Conservation (phyloP, 2,329 filamentous ascomycete species). For the Stachybotrys echinatus region DNA sequence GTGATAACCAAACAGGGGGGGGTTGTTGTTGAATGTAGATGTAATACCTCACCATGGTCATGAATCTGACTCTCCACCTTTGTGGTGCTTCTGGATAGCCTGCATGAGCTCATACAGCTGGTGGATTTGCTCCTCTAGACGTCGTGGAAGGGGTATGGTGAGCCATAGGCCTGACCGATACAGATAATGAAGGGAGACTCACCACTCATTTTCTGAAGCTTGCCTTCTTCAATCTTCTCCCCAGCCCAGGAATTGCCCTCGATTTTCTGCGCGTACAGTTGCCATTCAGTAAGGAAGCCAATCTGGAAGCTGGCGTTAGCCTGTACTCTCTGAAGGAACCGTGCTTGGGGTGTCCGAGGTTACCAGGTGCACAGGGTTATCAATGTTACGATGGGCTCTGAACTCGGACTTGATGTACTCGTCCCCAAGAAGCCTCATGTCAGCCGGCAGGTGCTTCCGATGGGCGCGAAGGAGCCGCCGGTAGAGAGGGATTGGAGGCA, state of each 20-base stretch:
- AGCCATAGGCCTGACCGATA: background rate
- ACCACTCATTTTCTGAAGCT: constrained; percentile 95
- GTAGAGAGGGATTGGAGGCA: constrained; percentile 87
- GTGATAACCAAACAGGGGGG: too few relatives aligned
- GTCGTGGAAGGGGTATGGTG: background rate
- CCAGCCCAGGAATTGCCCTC: constrained; percentile 84
- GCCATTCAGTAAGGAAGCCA: constrained; percentile 95
- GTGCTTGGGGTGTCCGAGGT: constrained; percentile 14
- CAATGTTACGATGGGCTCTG: constrained; percentile 71
- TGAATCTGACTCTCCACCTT: constrained; percentile 18
- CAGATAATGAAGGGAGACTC: constrained; percentile 23
- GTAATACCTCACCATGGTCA: constrained; percentile 5
- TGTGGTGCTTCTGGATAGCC: constrained; percentile 52
- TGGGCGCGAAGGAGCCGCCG: constrained; percentile 82
- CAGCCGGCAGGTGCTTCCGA: constrained; percentile 66
- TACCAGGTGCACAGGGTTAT: constrained; percentile 91
- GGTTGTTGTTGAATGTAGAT: too few relatives aligned
- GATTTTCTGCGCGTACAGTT: constrained; percentile 86
- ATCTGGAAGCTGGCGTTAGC: constrained; percentile 49
- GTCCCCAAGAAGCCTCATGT: constrained; percentile 81
- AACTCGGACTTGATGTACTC: constrained; percentile 94
- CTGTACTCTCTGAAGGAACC: background rate
- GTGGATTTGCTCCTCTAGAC: constrained; percentile 79
- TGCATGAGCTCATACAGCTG: constrained; percentile 95
- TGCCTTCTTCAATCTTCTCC: constrained; percentile 74